Conservation (phyloP, 2,329 filamentous ascomycete species). For the Clonostachys solani region DNA sequence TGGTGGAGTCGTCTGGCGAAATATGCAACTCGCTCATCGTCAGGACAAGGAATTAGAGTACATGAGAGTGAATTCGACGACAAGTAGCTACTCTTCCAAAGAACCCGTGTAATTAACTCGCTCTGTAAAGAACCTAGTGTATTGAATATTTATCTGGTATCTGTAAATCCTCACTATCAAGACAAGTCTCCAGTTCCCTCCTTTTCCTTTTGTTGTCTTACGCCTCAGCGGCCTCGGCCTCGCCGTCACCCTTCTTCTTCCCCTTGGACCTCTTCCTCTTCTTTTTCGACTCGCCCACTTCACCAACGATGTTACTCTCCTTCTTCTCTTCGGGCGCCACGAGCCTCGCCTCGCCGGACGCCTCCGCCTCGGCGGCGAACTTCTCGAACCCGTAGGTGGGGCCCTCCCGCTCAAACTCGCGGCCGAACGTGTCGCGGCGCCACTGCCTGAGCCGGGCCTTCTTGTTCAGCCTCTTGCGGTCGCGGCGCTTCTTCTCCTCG, state of each 20-base stretch:
- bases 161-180: too few relatives aligned
- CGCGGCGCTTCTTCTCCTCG: slow-evolving; percentile 80
- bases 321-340: slow-evolving; percentile 5
- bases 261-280: slow-evolving; percentile 4
- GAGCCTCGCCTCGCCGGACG: neutral
- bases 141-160: too few relatives aligned
- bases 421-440: slow-evolving; percentile 63
- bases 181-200: too few relatives aligned
- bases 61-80: too few relatives aligned
- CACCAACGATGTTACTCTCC: neutral
- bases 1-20: too few relatives aligned
- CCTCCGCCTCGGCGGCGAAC: neutral
- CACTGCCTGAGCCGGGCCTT: slow-evolving; percentile 88
- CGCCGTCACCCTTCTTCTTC: slow-evolving; percentile 19
- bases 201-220: slow-evolving; percentile 4
- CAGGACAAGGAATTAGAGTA: too few relatives aligned
- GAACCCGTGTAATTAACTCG: too few relatives aligned
- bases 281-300: neutral
- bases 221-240: slow-evolving; percentile 13
- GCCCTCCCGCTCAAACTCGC: slow-evolving; percentile 50
- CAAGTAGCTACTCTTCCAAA: too few relatives aligned
- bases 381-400: slow-evolving; percentile 54
- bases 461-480: slow-evolving; percentile 86
- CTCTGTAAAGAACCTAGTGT: too few relatives aligned
- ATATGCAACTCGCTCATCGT: too few relatives aligned